Base-by-base conservation (phyloP, 306 rosid genomes). In the Rosa chinensis region DNA sequence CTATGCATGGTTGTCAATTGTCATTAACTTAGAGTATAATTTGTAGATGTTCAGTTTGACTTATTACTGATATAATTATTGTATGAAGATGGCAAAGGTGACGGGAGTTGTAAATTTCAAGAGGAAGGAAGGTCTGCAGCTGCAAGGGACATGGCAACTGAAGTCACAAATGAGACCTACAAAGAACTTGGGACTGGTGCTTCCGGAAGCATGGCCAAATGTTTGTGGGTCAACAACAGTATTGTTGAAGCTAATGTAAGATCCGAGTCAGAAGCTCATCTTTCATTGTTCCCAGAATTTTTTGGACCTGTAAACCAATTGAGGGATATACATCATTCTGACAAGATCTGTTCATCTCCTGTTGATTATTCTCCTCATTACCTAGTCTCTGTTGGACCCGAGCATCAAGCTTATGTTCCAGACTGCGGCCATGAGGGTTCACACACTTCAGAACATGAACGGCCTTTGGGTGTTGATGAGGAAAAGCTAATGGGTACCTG, bases 321-420 rank as follows among this genome's bases (percentile, higher is more conserved):
- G 44, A 78, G 66, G 72, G 72, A 72, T 78, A 64, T 78, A 25
- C 63, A 75, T 72, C 81, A 75, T 37, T 74, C 85, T 10, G 76
- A 84, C 20, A 74, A 77, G 43, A 62, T 61, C 62, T 40, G 49
- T 70, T 76, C 72, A 52, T 70, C 88, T 72, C 70, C 56, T 43
- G 77, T 72, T 21, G 78, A 71, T 70, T 64, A 61, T 78, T 80
- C 83, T 78, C 69, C 76, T 66, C 78, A 10, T 72, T 70, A 75
- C 67, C 75, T 42, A 13, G 88, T 85, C 81, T 64, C 88, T 39
- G 56, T 85, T 40, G 88, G 88, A 21, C 85, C 81, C 45, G 76
- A 69, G 70, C 81, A 85, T 70, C 88, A 85, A 78, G 83, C 77
- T 45, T 66, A 23, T 71, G 81, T 85, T 78, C 79, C 85, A 69